Evolutionary conservation across 352 stramenopile species (phyloP), one percentile per base, ranked within the genome.

Genomic region (Plasmopara viticola): DNA sequence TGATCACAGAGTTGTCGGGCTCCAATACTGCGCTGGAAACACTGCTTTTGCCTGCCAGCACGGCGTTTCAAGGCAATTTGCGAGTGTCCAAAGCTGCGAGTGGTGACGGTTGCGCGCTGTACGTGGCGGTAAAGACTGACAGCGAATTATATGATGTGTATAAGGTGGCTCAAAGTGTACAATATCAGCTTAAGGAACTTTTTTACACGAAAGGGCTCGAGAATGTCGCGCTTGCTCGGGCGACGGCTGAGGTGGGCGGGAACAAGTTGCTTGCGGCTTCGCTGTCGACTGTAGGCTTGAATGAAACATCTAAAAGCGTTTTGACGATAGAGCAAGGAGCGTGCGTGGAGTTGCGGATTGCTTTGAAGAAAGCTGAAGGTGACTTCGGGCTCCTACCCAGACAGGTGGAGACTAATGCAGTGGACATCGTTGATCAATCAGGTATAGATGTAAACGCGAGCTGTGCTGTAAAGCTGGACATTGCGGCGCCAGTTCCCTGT

Each of bases 31-130:
- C 58, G 39, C 45, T 76, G 44, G 39, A 33, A 43, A 46, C 46
- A 31, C 44, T 44, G 31, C 43, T 76, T 28, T 44, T 73, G 25
- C 60, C 67, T 6, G 33, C 40, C 6, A 48, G 9, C 42, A 49
- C 49, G 35, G 15, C 44, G 4, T 76, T 73, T 49, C 67, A 62
- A 41, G 64, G 67, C 53, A 68, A 71, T 20, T 38, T 71, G 52
- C 64, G 73, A 48, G 54, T 77, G 37, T 61, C 68, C 45, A 77
- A 66, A 20, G 64, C 64, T 14, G 53, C 64, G 3, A 62, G 46
- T 15, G 58, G 58, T 14, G 55, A 60, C 17, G 64, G 68, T 31
- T 77, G 68, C n/a, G 54, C 57, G 25, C 35, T 77, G 48, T 68
- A 73, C 49, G 18, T 77, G 42, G 55, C 45, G 12, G 43, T 77